These are phyloP conservation scores for Lenzites betulinus DNA, from an alignment of 768 basidiomycete species.

Conservation along the genomic window DNA sequence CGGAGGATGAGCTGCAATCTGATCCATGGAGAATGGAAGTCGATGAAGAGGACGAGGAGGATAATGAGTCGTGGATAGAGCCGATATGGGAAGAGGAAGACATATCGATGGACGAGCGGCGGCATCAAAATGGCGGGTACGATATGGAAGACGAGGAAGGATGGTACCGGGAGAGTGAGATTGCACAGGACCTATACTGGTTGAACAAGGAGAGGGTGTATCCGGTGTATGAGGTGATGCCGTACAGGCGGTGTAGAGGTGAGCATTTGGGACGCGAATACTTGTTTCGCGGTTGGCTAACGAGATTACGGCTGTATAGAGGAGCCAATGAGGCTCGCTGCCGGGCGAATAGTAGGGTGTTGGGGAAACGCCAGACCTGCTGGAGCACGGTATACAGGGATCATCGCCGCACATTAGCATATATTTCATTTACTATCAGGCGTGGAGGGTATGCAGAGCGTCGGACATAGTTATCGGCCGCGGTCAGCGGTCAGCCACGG, in stretches of 20 bases:
- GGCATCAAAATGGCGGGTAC: background rate
- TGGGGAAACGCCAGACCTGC: no score
- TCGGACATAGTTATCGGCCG: no score
- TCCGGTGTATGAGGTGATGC: background rate
- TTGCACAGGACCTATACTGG: constrained; percentile 1
- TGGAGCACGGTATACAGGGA: no score
- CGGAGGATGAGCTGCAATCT: background rate
- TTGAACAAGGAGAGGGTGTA: background rate
- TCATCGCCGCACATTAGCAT: no score
- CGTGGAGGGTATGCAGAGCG: no score
- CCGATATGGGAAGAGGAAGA: background rate
- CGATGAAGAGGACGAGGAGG: background rate
- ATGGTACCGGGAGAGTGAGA: background rate
- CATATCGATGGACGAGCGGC: background rate
- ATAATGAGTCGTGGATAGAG: background rate
- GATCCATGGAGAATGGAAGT: background rate
- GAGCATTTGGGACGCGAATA: no score
- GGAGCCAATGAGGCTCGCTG: no score
- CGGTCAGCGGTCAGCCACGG: no score
- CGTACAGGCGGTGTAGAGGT: background rate
- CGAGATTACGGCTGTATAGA: no score
- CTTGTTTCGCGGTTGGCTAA: no score
- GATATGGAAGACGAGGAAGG: background rate
- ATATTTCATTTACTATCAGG: no score
- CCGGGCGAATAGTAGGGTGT: no score